Conservation (phyloP, 805 yeast genomes). For the Kluyveromyces nonfermentans region DNA sequence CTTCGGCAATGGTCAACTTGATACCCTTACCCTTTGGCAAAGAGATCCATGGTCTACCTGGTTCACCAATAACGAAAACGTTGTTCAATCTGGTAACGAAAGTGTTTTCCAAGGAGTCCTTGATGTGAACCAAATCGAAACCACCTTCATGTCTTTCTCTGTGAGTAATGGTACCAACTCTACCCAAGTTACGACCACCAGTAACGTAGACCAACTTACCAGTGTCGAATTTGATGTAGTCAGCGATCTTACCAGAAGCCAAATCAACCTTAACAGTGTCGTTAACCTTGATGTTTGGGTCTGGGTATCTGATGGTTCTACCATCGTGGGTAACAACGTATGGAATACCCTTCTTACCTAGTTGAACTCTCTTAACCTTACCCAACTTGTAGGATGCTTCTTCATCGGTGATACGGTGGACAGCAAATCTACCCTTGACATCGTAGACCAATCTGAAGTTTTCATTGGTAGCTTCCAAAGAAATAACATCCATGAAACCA, state of each 20-base stretch:
- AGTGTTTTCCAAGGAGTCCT: conserved; percentile 89
- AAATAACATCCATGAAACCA: conserved; percentile 98
- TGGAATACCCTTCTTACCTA: conserved; percentile 98
- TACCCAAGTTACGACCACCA: conserved; percentile 98
- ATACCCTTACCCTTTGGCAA: conserved; percentile 99
- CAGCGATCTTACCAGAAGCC: conserved; percentile 89
- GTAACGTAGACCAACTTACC: conserved; percentile 89
- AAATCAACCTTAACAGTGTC: conserved; percentile 97
- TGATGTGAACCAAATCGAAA: conserved; percentile 93
- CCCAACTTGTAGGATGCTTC: conserved; percentile 98
- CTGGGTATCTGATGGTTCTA: conserved; percentile 99
- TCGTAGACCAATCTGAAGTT: conserved; percentile 99
- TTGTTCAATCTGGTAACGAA: conserved; percentile 90
- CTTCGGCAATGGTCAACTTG: conserved; percentile 91
- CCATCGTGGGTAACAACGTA: conserved; percentile 99
- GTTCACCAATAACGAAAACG: conserved; percentile 94
- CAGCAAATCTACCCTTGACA: conserved; percentile 97
- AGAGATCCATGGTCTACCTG: conserved; percentile 87
- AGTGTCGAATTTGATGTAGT: conserved; percentile 84
- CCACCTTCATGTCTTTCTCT: conserved; percentile 98
- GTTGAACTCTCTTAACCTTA: conserved; percentile 95
- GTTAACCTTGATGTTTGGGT: conserved; percentile 92
- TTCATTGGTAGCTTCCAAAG: conserved; percentile 97
- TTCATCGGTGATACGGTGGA: conserved; percentile 98
- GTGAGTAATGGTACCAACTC: conserved; percentile 93